Base-by-base conservation (phyloP, 805 yeast genomes). In the Yarrowia yakushimensis region DNA sequence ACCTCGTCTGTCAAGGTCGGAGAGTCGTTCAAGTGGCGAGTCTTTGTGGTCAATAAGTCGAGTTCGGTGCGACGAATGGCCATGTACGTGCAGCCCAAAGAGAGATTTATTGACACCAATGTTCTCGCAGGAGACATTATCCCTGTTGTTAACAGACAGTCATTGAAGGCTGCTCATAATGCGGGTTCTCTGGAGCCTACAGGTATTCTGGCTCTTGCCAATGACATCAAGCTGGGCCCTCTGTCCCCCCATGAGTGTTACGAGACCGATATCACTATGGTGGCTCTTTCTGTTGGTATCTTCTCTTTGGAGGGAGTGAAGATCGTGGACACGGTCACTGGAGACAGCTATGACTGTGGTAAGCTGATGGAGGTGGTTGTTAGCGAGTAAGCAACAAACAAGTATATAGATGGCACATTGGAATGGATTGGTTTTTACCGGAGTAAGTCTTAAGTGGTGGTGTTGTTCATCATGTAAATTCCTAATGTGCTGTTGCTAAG, bases 311-410 rank as follows among this genome's bases (percentile, higher is more conserved):
- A 81, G 62, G 90, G 88, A 2, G 79, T 87, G n/a, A 81, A 81
- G 63, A 76, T 89, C 13, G 79, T 85, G 50, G 96, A 88, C 68
- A 75, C 83, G 11, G 69, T 71, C 36, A 79, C 84, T 18, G 90
- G 92, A 3, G 92, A 87, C 63, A 81, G 83, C 1, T 78, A 85
- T 65, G 91, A 85, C 65, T 85, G 88, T 69, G 91, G 90, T 1
- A 80, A 82, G 63, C 74, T 88, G 60, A 76, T 88, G 36, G 91
- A 87, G 67, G 87, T 88, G 1, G 79, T 85, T 63, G 90, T 88
- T 22, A 45, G 54, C 33, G 41, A 59, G 28, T 55, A 36, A 25
- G 12, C 41, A 13, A 39, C 11, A 20, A 12, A 43, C 13, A 22
- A 15, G 43, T 22, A 22, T 39, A 39, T 41, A 23, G 30, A 41